Base-by-base conservation (phyloP, 768 basidiomycete genomes). In the Boletus vinaceobasis region DNA sequence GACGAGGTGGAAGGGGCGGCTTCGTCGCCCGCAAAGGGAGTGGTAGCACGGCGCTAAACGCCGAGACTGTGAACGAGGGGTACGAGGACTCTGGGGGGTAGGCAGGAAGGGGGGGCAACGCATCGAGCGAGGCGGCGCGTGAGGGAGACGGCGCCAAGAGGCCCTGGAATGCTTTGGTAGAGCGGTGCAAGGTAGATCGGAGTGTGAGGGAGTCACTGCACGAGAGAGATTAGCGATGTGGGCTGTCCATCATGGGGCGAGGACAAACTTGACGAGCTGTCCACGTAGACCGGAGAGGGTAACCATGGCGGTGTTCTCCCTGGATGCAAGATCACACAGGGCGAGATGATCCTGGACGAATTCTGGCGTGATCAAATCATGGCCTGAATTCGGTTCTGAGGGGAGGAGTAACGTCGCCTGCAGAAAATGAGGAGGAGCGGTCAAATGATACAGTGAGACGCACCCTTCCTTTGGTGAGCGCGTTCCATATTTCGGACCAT, bases 271-370 rank as follows among this genome's bases (percentile, higher is more conserved):
- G 43, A 78, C 73, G 14, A 92, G 68, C 5, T 74, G 77, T 7
- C 92, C 94, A 21, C 94, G 76, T 27, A 98, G 73, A 5, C 95
- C 96, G 0, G 92, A 93, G 35, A 95, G 72, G 0, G 92, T 92
- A 4, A 93, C 79, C 13, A 93, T 69, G 32, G 80, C 79, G 5
- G 80, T 75, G 44, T 75, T 67, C 35, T 75, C 74, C 42, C 62
- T 66, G 23, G 77, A 72, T 1, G 79, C 73, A 15, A 76, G 75
- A 48, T 89, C 83, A 60, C 79, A 84, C 32, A 93, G 77, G 31
- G 83, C 74, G 52, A 96, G 70, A 66, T 99, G 96, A 64, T 97
- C 93, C 65, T 82, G 84, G 31, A 97, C 74, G 53, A 94, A 85
- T 3, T 92, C 87, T 0, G 84, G 72, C 0, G 87, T 88, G 48